Percentiles rank a stretch among this genome's conserved stretches.
Conservation (phyloP, 352 stramenopile genomes). For the Phytopythium aichiense region DNA sequence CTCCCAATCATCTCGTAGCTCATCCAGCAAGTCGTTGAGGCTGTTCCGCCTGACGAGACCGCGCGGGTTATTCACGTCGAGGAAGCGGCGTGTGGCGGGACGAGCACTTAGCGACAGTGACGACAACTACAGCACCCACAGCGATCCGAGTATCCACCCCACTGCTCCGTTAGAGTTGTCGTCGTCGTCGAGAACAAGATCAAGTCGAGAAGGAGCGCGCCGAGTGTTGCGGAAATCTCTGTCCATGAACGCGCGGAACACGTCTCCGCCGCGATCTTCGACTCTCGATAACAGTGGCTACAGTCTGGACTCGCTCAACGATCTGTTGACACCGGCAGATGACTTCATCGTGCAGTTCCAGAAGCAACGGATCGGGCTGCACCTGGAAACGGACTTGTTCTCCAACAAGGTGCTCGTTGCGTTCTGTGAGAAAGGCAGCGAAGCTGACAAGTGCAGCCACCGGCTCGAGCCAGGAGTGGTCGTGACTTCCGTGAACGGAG, state of each 20-base stretch:
- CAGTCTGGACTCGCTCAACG: neutral
- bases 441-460: constrained; percentile 33
- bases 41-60: constrained; percentile 1
- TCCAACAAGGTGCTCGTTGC: constrained; percentile 58
- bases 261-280: neutral
- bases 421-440: constrained; percentile 58
- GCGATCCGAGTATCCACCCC: neutral
- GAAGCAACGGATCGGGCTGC: constrained; percentile 57
- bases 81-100: neutral
- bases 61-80: neutral
- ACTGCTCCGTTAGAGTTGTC: neutral
- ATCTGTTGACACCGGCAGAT: constrained; percentile 13
- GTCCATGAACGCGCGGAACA: neutral
- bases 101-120: neutral
- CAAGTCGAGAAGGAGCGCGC: neutral
- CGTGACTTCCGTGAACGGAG: constrained; percentile 64
- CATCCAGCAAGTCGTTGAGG: neutral
- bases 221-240: constrained; percentile 2
- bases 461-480: constrained; percentile 53
- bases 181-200: neutral
- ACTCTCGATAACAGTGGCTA: neutral
- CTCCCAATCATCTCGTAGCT: neutral
- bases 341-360: constrained; percentile 59
- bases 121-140: neutral
- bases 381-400: constrained; percentile 61